These are phyloP conservation scores for Starmera stellimalicola DNA, from an alignment of 1,139 yeast species.

Conservation along the genomic window DNA sequence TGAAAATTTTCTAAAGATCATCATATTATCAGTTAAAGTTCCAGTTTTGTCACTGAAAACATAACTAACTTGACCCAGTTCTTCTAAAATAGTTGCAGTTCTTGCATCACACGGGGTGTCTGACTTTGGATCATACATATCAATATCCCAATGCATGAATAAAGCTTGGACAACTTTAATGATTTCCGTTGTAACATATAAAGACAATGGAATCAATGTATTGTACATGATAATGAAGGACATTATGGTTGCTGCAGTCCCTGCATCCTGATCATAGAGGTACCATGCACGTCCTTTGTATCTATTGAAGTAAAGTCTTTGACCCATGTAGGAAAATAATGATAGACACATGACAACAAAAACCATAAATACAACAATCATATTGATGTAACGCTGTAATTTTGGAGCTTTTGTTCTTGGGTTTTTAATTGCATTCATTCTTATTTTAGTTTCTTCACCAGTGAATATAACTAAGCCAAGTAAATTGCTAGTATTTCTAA, in stretches of 20 bases:
- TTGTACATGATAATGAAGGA: constrained; percentile 96
- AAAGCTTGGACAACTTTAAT: constrained; percentile 81
- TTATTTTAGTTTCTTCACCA: constrained; percentile 91
- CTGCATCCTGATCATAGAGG: constrained; percentile 60
- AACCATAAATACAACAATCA: constrained; percentile 84
- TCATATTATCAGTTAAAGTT: constrained; percentile 82
- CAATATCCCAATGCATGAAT: constrained; percentile 80
- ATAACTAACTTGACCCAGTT: constrained; percentile 92
- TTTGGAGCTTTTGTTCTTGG: constrained; percentile 93
- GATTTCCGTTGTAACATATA: constrained; percentile 94
- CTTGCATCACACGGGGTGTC: constrained; percentile 93
- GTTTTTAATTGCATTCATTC: constrained; percentile 88
- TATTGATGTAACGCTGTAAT: constrained; percentile 71
- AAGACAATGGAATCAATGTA: constrained; percentile 87
- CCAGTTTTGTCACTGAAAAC: constrained; percentile 97
- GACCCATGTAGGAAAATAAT: constrained; percentile 76
- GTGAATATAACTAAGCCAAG: constrained; percentile 82
- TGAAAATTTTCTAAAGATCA: constrained; percentile 78
- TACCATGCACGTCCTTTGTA: constrained; percentile 62
- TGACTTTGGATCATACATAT: constrained; percentile 80
- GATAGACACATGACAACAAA: constrained; percentile 65
- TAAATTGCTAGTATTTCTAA: constrained; percentile 69
- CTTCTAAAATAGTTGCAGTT: constrained; percentile 93
- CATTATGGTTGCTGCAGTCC: constrained; percentile 88
- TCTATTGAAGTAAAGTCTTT: constrained; percentile 41